A percentile compares a stretch with the other conserved stretches of the same genome.
phyloP scores from a whole-genome alignment of 257 asterid genomes.

The Ocimum tenuiflorum region DNA sequence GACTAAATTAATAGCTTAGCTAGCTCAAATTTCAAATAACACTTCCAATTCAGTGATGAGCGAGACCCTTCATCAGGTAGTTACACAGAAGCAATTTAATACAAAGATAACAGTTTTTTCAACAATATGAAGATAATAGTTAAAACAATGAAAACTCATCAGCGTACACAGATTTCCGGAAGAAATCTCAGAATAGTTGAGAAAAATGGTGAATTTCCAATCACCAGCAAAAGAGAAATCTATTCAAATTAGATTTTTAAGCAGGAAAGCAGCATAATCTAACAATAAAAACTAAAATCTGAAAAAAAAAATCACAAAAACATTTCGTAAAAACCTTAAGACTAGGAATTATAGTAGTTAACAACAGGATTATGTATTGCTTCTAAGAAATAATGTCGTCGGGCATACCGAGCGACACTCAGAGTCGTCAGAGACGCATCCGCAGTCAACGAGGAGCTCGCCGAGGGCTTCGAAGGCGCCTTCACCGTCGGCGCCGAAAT shows the following conservation, averaged over 20 bases:
- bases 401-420: constrained; percentile 74
- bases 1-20: neutral
- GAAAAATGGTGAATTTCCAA: neutral
- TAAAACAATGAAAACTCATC: neutral
- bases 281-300: constrained; percentile 7
- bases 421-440: constrained; percentile 60
- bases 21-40: neutral
- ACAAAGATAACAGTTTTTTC: too few species aligned
- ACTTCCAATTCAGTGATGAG: constrained; percentile 6
- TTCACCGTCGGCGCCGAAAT: constrained; percentile 90
- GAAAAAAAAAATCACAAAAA: neutral
- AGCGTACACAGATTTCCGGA: neutral
- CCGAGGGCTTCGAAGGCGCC: constrained; percentile 87
- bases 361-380: neutral
- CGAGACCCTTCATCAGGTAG: neutral
- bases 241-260: neutral
- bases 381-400: neutral
- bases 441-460: constrained; percentile 78
- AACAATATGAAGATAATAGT: too few species aligned
- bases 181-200: neutral
- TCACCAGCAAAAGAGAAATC: neutral
- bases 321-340: neutral
- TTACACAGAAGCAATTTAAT: neutral
- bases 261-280: neutral
- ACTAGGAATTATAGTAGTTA: neutral